Evolutionary conservation across 176 grass and related monocot genomes (phyloP).

Genomic region (Oryza nivara): DNA sequence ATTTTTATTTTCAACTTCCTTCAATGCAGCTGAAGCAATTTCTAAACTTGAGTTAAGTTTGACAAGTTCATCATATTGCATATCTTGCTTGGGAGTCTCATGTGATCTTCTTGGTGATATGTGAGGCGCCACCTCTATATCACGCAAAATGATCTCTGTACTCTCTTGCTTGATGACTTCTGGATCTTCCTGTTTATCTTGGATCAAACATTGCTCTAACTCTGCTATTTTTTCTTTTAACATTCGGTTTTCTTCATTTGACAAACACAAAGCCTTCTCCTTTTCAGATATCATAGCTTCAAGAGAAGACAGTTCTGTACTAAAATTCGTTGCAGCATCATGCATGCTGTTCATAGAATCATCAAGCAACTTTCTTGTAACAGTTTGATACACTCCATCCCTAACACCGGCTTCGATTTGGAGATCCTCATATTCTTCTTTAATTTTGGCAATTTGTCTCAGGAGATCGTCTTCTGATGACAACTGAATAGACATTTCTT

Average conservation of each 20-base stretch:
- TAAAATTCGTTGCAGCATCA: constrained; percentile 46
- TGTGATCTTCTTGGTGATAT: constrained; percentile 39
- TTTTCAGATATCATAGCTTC: constrained; percentile 60
- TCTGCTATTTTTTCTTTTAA: constrained; percentile 60
- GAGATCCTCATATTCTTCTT: constrained; percentile 60
- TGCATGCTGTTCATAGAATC: constrained; percentile 60
- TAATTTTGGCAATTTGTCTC: constrained; percentile 67
- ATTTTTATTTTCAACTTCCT: constrained; percentile 43
- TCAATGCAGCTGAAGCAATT: constrained; percentile 30
- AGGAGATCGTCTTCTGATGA: constrained; percentile 53
- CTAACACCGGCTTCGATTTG: constrained; percentile 63
- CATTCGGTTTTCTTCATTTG: constrained; percentile 63
- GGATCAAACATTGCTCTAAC: constrained; percentile 17
- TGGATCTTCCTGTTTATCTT: constrained; percentile 47
- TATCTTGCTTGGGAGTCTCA: constrained; percentile 32
- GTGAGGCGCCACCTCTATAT: constrained; percentile 47
- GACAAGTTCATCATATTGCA: constrained; percentile 47
- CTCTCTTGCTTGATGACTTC: constrained; percentile 53
- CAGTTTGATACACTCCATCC: constrained; percentile 60
- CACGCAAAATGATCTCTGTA: constrained; percentile 54
- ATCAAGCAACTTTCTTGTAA: constrained; percentile 71
- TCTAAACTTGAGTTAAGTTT: constrained; percentile 48
- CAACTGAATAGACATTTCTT: constrained; percentile 60
- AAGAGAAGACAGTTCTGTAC: constrained; percentile 53
- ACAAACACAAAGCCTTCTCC: constrained; percentile 55